phyloP scores from a whole-genome alignment of 768 basidiomycete genomes.

The Boletus vermiculosoides region DNA sequence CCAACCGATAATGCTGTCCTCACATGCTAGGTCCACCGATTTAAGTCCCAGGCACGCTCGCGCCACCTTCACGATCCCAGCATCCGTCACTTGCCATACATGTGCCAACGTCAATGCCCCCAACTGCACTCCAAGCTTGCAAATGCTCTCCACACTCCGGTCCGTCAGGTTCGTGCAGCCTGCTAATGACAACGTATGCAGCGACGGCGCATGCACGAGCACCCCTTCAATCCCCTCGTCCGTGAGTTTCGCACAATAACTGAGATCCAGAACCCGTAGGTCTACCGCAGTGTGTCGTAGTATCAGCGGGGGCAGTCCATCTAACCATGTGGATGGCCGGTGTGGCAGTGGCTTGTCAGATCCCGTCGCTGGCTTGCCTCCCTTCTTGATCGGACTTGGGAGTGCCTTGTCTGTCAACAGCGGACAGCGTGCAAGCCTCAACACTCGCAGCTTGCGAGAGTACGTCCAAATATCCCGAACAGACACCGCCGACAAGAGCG shows the following conservation, averaged over 20 bases:
- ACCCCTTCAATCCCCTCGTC: conserved; percentile 78
- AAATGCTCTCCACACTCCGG: conserved; percentile 62
- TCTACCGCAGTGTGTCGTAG: conserved; percentile 66
- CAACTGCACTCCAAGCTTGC: conserved; percentile 69
- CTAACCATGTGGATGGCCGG: conserved; percentile 58
- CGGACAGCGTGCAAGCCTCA: conserved; percentile 77
- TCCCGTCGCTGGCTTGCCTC: conserved; percentile 23
- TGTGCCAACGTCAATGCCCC: conserved; percentile 82
- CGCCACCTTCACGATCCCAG: conserved; percentile 63
- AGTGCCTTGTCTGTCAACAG: conserved; percentile 79
- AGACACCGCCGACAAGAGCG: conserved; percentile 63
- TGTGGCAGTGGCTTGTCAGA: conserved; percentile 54
- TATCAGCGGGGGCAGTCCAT: conserved; percentile 59
- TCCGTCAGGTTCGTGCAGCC: conserved; percentile 80
- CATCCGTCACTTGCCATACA: conserved; percentile 77
- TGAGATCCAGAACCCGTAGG: conserved; percentile 77
- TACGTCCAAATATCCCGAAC: conserved; percentile 81
- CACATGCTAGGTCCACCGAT: conserved; percentile 86
- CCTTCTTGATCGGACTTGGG: conserved; percentile 49
- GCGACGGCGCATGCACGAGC: conserved; percentile 68
- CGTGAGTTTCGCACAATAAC: conserved; percentile 63
- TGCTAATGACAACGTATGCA: conserved; percentile 74
- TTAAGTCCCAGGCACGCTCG: conserved; percentile 70
- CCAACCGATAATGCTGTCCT: conserved; percentile 32
- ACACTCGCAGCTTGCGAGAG: conserved; percentile 69